Evolutionary conservation across 805 yeast species (phyloP).

Genomic region (Barnettozyma vustinii): DNA sequence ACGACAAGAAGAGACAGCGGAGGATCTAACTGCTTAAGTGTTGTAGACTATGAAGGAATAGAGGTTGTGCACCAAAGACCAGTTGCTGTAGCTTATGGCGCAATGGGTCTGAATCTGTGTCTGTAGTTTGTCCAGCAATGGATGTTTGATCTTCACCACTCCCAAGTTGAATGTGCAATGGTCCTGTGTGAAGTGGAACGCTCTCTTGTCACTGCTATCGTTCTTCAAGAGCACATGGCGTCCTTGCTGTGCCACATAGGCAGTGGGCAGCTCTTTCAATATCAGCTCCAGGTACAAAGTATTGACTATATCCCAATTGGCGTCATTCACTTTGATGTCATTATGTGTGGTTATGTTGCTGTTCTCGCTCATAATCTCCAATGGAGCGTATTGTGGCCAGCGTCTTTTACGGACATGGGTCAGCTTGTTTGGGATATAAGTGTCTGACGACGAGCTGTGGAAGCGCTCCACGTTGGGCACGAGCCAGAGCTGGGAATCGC

Average conservation of each 20-base stretch:
- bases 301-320: slow-evolving; percentile 10
- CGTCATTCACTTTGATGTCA: slow-evolving; percentile 13
- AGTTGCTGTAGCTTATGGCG: not conserved
- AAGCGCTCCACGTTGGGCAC: slow-evolving; percentile 11
- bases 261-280: slow-evolving; percentile 1
- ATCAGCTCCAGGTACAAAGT: slow-evolving; percentile 10
- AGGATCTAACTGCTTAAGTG: not conserved
- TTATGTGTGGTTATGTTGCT: slow-evolving; percentile 7
- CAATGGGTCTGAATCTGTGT: not conserved
- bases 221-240: not conserved
- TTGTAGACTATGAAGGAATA: slow-evolving; percentile 2
- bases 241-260: not conserved
- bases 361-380: slow-evolving; percentile 12
- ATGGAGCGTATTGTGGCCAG: slow-evolving; percentile 11
- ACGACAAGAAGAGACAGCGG: slow-evolving; percentile 30
- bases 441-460: slow-evolving; percentile 9
- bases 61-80: not conserved
- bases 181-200: not conserved
- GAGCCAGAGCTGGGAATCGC: slow-evolving; percentile 4
- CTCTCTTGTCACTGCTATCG: not conserved
- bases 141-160: not conserved
- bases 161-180: not conserved
- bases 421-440: slow-evolving; percentile 12
- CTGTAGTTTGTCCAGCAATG: not conserved
- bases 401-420: slow-evolving; percentile 5